Evolutionary conservation across 768 basidiomycete genomes (phyloP).

Genomic region (Paxillus rubicundulus): DNA sequence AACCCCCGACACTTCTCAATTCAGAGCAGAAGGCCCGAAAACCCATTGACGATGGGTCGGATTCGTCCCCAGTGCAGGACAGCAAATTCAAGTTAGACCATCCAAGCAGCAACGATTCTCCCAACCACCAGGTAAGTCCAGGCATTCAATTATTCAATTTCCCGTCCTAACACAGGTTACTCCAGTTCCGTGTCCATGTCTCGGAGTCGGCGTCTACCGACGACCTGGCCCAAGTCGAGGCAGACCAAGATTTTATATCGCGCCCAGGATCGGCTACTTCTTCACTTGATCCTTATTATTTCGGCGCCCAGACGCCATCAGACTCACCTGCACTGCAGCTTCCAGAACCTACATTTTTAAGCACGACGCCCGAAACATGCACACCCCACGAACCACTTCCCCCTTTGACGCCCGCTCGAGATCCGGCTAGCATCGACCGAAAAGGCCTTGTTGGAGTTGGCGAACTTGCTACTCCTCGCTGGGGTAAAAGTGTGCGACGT

Average conservation of each 20-base stretch:
- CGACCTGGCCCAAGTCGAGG: conserved; percentile 37
- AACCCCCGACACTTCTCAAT: conserved; percentile 23
- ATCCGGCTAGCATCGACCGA: conserved; percentile 81
- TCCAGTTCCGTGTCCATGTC: conserved; percentile 48
- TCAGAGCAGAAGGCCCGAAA: conserved; percentile 50
- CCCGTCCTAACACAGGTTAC: conserved; percentile 9
- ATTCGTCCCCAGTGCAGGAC: conserved; percentile 34
- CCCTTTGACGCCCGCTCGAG: conserved; percentile 70
- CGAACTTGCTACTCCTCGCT: conserved; percentile 94
- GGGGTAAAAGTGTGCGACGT: conserved; percentile 58
- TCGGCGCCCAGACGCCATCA: conserved; percentile 67
- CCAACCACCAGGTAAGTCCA: conserved; percentile 13
- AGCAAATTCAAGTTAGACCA: conserved; percentile 43
- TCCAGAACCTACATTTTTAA: conserved; percentile 34
- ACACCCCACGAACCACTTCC: conserved; percentile 51
- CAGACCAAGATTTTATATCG: conserved; percentile 44
- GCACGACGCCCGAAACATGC: conserved; percentile 62
- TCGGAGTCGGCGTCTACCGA: conserved; percentile 39
- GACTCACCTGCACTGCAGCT: conserved; percentile 59
- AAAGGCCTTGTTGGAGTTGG: conserved; percentile 90
- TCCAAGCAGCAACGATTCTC: conserved; percentile 11
- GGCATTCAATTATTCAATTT: background rate
- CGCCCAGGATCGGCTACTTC: conserved; percentile 76
- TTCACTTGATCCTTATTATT: conserved; percentile 87
- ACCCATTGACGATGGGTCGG: conserved; percentile 49